Evolutionary conservation across 1,139 yeast genomes (phyloP), one percentile per base, ranked within the genome.

Genomic region (Candida sp.): DNA sequence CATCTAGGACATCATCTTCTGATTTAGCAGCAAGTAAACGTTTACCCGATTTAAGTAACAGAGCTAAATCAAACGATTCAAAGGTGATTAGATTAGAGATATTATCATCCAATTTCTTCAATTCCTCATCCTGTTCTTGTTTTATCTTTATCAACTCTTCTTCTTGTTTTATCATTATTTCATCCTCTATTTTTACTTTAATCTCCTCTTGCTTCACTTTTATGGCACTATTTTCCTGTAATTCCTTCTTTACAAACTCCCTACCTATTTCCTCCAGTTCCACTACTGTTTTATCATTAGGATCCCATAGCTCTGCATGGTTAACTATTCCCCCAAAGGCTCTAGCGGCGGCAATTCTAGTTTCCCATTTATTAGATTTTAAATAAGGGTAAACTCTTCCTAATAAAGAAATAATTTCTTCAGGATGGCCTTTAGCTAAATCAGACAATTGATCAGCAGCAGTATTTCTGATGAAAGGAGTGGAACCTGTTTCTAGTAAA

Each of bases 361-460:
- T 91, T 62, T 95, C 99, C 99, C 99, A 95, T 66, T 85, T 88
- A 43, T 74, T 75, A 33, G 93, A 82, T 55, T 82, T 80, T 48
- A 95, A 70, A 60, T 83, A 93, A 1, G 99, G 98, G 55, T 89
- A 89, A 1, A 93, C 97, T 49, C 98, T 75, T 22, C 96, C 90
- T 35, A 95, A 69, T 39, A 95, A 70, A 49, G 86, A 86, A 45
- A 90, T 74, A 27, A 87, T 80, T 58, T 95, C 99, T 61, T 91
- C 98, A 0, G 98, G 97, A 56, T 95, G 99, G 37, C 87, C 85
- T 61, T 86, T 87, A 27, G 97, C 98, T 41, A 95, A 76, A 55
- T 91, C 98, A 3, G 97, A 90, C 53, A 95, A 74, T 65, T 95
- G 99, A 58, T 93, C 97, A 2, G 99, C 99, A 0, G 99, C 99